Conservation (phyloP, 1,139 yeast genomes). For the Candida albicans region DNA sequence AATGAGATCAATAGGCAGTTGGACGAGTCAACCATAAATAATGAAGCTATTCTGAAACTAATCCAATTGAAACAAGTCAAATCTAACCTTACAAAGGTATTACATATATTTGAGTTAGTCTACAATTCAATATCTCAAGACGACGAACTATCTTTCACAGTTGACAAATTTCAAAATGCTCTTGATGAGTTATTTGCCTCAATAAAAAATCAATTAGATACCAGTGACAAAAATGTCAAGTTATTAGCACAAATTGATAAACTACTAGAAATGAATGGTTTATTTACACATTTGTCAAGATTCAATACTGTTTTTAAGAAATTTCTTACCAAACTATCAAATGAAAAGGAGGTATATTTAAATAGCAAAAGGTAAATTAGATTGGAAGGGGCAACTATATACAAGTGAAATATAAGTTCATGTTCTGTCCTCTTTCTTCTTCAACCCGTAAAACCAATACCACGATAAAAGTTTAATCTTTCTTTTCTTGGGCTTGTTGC, state of each 20-base stretch:
- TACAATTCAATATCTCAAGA: constrained; percentile 18
- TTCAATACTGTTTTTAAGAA: constrained; percentile 49
- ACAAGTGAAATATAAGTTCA: neutral
- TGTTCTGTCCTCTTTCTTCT: constrained; percentile 17
- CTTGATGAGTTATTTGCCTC: constrained; percentile 42
- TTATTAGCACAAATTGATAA: constrained; percentile 37
- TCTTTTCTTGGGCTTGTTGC: constrained; percentile 19
- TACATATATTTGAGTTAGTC: constrained; percentile 45
- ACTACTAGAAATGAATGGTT: constrained; percentile 47
- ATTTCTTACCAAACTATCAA: constrained; percentile 20
- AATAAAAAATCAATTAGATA: constrained; percentile 14
- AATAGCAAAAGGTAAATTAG: neutral
- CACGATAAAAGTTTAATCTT: neutral
- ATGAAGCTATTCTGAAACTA: constrained; percentile 38
- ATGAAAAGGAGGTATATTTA: constrained; percentile 10
- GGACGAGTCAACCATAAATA: constrained; percentile 17
- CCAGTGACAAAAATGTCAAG: constrained; percentile 20
- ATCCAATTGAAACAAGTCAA: constrained; percentile 45
- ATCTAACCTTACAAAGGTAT: constrained; percentile 43
- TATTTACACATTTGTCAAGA: constrained; percentile 51
- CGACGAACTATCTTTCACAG: constrained; percentile 9
- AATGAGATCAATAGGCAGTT: constrained; percentile 24
- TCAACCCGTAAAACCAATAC: neutral
- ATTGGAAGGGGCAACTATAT: neutral
- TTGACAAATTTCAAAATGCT: constrained; percentile 37